Evolutionary conservation across 345 rosid genomes (phyloP), one percentile per base, ranked within the genome.

Genomic region (Rhodamnia argentea): DNA sequence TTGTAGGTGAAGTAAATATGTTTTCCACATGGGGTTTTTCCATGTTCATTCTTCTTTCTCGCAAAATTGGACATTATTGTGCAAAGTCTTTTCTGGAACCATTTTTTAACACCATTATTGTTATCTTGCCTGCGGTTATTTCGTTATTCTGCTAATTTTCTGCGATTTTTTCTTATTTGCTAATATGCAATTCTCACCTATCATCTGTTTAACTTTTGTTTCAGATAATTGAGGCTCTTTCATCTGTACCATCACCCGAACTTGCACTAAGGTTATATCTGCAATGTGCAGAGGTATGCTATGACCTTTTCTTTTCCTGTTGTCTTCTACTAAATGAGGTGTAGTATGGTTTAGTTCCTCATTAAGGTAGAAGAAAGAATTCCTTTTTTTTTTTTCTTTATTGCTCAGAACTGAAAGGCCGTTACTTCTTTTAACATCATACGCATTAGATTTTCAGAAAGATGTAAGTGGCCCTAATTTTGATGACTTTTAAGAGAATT

Each of bases 201-300:
- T 84, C 29, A 83, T 81, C n/a, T 84, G 57, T 12, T 82, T 83
- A 82, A 47, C 82, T 88, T 64, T 85, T 86, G 26, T 89, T 64
- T 53, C 94, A 95, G 99, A 93, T 91, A 60, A 90, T 96, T 44
- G 98, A 95, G 91, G 92, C 89, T 55, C 94, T 96, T 85, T 91
- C 92, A 76, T 89, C 89, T 84, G 92, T 94, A 88, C 94, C 95
- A 83, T 91, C 93, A 24, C 98, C 99, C 88, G 99, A 96, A 90
- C 87, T 94, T 88, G 98, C 98, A 60, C 91, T 96, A 86, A 89
- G 96, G 89, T 88, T 96, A 89, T 94, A 93, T 89, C 93, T 96
- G 74, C 95, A 95, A 78, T 95, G 99, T 89, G 98, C 98, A 57
- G 98, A 96, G 98, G 99, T 96, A 93, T 87, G 75, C 84, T 52